Conservation (phyloP, 371 early-diverging fungal species). For the Mucor circinelloides region DNA sequence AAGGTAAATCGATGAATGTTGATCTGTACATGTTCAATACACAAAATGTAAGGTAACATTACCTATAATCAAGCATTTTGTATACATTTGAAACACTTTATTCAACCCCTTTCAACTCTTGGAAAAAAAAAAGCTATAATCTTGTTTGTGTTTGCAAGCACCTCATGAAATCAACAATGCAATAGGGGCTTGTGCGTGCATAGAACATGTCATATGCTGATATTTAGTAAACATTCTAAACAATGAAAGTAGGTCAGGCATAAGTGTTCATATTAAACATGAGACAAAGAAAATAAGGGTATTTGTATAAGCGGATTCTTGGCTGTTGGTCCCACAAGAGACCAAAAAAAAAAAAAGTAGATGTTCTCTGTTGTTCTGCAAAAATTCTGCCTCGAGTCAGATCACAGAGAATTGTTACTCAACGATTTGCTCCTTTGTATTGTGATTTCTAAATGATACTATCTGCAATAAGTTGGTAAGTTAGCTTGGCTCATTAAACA, state of each 20-base stretch:
- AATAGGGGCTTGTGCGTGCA: neutral
- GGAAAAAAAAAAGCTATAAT: neutral
- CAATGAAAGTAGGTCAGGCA: no score
- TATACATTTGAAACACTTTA: neutral
- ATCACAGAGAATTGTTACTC: no score
- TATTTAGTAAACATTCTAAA: neutral
- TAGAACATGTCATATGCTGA: neutral
- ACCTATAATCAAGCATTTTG: no score
- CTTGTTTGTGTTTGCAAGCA: neutral
- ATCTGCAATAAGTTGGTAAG: neutral
- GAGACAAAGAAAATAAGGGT: neutral
- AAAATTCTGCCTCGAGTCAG: no score
- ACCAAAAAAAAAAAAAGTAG: neutral
- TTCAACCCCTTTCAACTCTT: neutral
- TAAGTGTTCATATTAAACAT: no score
- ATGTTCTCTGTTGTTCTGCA: neutral
- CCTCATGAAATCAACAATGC: neutral
- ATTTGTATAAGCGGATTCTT: neutral
- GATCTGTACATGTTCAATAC: no score
- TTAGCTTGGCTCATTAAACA: neutral
- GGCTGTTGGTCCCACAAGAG: neutral
- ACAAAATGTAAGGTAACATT: no score
- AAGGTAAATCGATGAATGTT: no score
- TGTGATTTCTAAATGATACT: neutral
- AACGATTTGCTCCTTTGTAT: neutral